Evolutionary conservation across 192 early-diverging fungal species (phyloP), one percentile per base, ranked within the genome.

Genomic region (Coemansia reversa): DNA sequence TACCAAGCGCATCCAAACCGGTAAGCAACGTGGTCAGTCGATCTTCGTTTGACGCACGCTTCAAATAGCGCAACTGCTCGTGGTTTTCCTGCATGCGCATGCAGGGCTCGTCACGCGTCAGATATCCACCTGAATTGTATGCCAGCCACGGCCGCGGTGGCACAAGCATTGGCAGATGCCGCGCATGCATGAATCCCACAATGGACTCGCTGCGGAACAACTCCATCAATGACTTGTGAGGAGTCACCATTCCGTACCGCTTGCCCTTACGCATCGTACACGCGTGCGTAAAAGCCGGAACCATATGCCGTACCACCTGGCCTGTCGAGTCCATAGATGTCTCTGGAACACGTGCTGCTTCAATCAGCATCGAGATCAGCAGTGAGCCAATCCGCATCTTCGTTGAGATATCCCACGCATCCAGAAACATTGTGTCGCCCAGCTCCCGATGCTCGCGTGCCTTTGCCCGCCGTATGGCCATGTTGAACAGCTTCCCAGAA

Each of bases 101-200:
- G 66, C 91, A 87, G 3, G 78, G 79, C 47, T 85, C 85, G 33
- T 87, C 75, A 18, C 87, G 81, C n/a, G 84, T 85, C 14, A 96
- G 62, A 70, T 96, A 97, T 23, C 94, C 94, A 33, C 96, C 94
- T 23, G 86, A 84, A 32, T 90, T 89, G 65, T 83, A 90, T 1
- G 89, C 86, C 35, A 97, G 69, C 96, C 96, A 98, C 8, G 94
- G 93, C 0, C 87, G 87, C 55, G 96, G 96, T 27, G 86, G 87
- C 11, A 98, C 89, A 23, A 98, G 66, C 96, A 98, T 98, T 23
- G 96, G 96, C 20, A 98, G 77, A n/a, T 90, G 74, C 28, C 89
- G 86, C 1, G 94, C 90, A 45, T 86, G 85, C 14, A 94, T 70
- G 9, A 80, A 78, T 20, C 81, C 83, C 11, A 81, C 74, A 19